Conservation (phyloP, 1,139 yeast genomes). For the Wickerhamomyces sp. region DNA sequence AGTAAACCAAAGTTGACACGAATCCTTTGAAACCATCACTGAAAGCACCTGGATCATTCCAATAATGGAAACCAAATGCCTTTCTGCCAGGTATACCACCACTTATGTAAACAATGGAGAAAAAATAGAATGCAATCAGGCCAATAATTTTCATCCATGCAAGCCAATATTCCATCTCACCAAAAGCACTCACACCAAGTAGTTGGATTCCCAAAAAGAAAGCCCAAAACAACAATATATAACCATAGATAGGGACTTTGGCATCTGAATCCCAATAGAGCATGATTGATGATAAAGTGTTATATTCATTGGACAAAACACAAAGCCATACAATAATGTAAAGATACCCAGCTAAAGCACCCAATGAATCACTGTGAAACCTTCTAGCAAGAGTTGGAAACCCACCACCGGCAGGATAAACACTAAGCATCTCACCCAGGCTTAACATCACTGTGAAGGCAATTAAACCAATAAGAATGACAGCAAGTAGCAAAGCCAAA, state of each 20-base stretch:
- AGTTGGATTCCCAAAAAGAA: constrained; percentile 41
- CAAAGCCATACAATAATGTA: constrained; percentile 88
- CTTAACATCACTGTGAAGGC: constrained; percentile 65
- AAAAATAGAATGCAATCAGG: constrained; percentile 64
- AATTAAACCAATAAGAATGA: constrained; percentile 58
- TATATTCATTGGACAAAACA: constrained; percentile 76
- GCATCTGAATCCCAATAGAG: constrained; percentile 62
- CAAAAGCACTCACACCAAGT: constrained; percentile 58
- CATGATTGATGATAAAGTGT: constrained; percentile 72
- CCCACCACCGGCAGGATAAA: constrained; percentile 66
- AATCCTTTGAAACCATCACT: constrained; percentile 39
- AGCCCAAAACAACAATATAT: constrained; percentile 56
- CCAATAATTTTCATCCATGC: constrained; percentile 66
- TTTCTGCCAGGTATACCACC: constrained; percentile 29
- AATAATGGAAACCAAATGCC: constrained; percentile 42
- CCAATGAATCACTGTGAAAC: constrained; percentile 64
- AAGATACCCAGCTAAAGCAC: constrained; percentile 78
- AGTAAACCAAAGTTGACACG: constrained; percentile 36
- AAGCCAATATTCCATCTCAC: constrained; percentile 65
- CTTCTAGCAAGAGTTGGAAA: constrained; percentile 52
- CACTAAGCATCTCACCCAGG: constrained; percentile 74
- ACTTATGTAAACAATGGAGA: constrained; percentile 55
- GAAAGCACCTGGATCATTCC: constrained; percentile 34
- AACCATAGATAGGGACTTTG: constrained; percentile 58
- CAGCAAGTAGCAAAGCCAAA: constrained; percentile 56